Conservation (phyloP, 2,329 filamentous ascomycete genomes). For the Colletotrichum cuscutae region DNA sequence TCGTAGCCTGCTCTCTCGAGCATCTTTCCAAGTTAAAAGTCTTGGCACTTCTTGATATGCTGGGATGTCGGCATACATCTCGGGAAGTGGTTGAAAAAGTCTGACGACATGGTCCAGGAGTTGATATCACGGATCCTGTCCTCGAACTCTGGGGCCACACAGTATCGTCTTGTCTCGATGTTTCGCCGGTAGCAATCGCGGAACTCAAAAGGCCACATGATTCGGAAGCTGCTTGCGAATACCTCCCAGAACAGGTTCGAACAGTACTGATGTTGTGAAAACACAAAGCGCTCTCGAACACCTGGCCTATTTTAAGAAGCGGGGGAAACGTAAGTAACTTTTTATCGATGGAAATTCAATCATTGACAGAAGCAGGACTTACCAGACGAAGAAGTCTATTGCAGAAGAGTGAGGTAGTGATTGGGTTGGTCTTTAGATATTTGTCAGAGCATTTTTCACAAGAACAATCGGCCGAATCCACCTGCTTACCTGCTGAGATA, state of each 20-base stretch:
- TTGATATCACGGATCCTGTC: constrained; percentile 40
- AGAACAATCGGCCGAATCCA: not conserved
- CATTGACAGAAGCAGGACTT: not conserved
- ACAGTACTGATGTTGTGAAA: constrained; percentile 43
- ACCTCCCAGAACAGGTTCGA: constrained; percentile 41
- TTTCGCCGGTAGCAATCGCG: constrained; percentile 42
- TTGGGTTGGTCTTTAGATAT: constrained; percentile 39
- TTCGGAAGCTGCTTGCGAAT: constrained; percentile 37
- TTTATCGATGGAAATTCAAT: not conserved
- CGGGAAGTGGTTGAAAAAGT: constrained; percentile 42
- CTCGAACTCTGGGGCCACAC: constrained; percentile 37
- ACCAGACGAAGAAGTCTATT: constrained; percentile 45
- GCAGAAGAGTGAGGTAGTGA: constrained; percentile 40
- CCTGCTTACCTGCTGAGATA: constrained; percentile 38
- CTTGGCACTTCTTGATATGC: constrained; percentile 7
- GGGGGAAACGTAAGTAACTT: not conserved
- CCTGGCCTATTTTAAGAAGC: constrained; percentile 38
- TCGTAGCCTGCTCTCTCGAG: not conserved
- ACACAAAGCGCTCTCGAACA: constrained; percentile 42
- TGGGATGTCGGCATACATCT: constrained; percentile 35
- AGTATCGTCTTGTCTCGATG: constrained; percentile 38
- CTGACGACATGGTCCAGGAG: constrained; percentile 41
- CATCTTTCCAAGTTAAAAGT: not conserved
- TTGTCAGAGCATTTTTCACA: not conserved
- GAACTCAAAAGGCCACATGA: constrained; percentile 40